These are phyloP conservation scores for Singerocomus inundabilis DNA, from an alignment of 1,284 basidiomycete species.

Conservation along the genomic window DNA sequence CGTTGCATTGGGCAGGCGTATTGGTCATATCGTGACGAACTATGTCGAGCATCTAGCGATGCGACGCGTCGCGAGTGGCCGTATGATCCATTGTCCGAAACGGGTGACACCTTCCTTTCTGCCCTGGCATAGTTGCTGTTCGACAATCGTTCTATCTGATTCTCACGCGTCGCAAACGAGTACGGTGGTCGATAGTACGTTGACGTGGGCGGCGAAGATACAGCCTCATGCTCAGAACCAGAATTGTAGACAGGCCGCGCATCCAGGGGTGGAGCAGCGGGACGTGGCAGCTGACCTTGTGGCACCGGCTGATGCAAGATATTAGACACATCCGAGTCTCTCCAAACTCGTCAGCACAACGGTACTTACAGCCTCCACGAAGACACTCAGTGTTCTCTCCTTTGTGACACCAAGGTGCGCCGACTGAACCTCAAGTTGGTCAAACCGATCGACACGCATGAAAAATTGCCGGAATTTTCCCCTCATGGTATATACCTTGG, in stretches of 20 bases:
- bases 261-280: conserved; percentile 21
- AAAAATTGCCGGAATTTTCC: conserved; percentile 71
- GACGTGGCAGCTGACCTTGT: conserved; percentile 33
- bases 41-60: conserved; percentile 11
- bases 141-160: conserved; percentile 29
- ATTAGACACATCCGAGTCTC: conserved; percentile 14
- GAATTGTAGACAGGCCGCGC: conserved; percentile 12
- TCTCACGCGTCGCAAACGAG: conserved; percentile 24
- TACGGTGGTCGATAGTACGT: conserved; percentile 6
- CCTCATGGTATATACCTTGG: conserved; percentile 64
- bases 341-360: not conserved
- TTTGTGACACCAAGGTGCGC: conserved; percentile 47
- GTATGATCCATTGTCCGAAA: conserved; percentile 20
- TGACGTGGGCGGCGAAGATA: conserved; percentile 5
- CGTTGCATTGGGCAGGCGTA: conserved; percentile 4
- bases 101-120: conserved; percentile 13
- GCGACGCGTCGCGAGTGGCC: conserved; percentile 15
- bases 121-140: conserved; percentile 18
- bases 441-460: conserved; percentile 56
- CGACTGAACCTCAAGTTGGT: conserved; percentile 42
- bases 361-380: conserved; percentile 48
- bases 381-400: conserved; percentile 46
- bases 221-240: conserved; percentile 18
- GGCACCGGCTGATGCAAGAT: conserved; percentile 23
- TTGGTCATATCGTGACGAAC: not conserved